Conservation (phyloP, 306 rosid genomes). For the Quercus berberidifolia region DNA sequence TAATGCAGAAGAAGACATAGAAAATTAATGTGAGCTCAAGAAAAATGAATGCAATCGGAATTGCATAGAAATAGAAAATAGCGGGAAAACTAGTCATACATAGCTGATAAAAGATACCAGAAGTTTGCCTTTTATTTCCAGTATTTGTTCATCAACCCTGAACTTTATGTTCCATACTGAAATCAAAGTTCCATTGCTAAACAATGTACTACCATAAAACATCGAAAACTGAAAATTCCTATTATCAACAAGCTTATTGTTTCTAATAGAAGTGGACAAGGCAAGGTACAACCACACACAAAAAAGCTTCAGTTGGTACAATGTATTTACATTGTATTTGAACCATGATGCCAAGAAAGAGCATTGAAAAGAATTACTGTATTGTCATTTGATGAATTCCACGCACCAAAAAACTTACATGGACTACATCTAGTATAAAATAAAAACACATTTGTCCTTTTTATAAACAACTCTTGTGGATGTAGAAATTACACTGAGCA, state of each 20-base stretch:
- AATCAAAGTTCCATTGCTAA: constrained; percentile 74
- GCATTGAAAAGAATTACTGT: neutral
- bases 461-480: too few relatives aligned
- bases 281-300: neutral
- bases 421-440: too few relatives aligned
- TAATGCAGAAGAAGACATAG: constrained; percentile 27
- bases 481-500: too few relatives aligned
- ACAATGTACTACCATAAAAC: constrained; percentile 15
- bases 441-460: too few relatives aligned
- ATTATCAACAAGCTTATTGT: neutral
- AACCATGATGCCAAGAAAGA: neutral
- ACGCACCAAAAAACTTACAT: too few relatives aligned
- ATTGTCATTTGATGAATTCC: constrained; percentile 1
- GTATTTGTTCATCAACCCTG: constrained; percentile 58
- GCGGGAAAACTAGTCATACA: neutral
- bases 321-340: neutral
- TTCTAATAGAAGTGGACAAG: neutral
- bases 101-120: constrained; percentile 33
- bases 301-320: neutral
- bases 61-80: neutral
- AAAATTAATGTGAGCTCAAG: constrained; percentile 1
- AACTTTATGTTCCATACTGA: constrained; percentile 82
- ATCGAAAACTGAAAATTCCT: neutral
- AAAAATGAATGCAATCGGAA: neutral
- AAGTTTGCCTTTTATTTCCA: neutral